phyloP scores from a whole-genome alignment of 2,329 filamentous ascomycete species.

The Colletotrichum sidae region DNA sequence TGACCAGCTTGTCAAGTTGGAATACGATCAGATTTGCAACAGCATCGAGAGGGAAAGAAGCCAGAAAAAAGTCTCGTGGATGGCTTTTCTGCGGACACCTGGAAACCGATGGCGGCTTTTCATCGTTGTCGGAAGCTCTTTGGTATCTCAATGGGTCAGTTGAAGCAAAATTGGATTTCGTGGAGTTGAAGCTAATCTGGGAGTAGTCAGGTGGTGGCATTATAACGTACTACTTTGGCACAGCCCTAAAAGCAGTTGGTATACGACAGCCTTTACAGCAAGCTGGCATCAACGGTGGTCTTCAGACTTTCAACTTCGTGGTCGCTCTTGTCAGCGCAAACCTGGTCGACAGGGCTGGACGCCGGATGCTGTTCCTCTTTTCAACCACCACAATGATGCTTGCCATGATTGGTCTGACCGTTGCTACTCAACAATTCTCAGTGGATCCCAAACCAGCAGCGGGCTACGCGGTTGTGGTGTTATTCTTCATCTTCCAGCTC shows the following conservation, averaged over 20 bases:
- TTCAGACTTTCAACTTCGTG: slow-evolving; percentile 44
- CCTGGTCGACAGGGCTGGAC: slow-evolving; percentile 43
- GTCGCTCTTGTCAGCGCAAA: slow-evolving; percentile 41
- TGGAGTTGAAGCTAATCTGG: not conserved
- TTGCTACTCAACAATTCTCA: slow-evolving; percentile 46
- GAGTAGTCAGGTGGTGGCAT: slow-evolving; percentile 51
- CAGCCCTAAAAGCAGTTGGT: slow-evolving; percentile 34
- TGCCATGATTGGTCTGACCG: slow-evolving; percentile 49
- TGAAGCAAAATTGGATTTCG: too few species aligned
- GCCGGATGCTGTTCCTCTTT: slow-evolving; percentile 40
- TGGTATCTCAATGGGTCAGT: too few species aligned
- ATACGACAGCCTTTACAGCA: slow-evolving; percentile 40
- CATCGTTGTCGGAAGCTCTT: not conserved
- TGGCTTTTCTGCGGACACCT: slow-evolving; percentile 1
- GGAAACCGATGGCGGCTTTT: slow-evolving; percentile 7
- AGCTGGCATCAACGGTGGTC: slow-evolving; percentile 43
- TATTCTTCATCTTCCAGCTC: slow-evolving; percentile 7
- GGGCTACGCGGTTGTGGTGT: slow-evolving; percentile 19
- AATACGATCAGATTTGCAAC: slow-evolving; percentile 1
- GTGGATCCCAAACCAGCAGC: slow-evolving; percentile 42
- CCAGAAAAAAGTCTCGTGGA: slow-evolving; percentile 1
- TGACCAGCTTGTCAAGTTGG: not conserved
- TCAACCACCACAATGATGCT: slow-evolving; percentile 42
- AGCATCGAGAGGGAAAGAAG: not conserved
- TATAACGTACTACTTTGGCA: slow-evolving; percentile 42